Evolutionary conservation across 768 basidiomycete species (phyloP), one percentile per base, ranked within the genome.

Genomic region (Chiua virens): DNA sequence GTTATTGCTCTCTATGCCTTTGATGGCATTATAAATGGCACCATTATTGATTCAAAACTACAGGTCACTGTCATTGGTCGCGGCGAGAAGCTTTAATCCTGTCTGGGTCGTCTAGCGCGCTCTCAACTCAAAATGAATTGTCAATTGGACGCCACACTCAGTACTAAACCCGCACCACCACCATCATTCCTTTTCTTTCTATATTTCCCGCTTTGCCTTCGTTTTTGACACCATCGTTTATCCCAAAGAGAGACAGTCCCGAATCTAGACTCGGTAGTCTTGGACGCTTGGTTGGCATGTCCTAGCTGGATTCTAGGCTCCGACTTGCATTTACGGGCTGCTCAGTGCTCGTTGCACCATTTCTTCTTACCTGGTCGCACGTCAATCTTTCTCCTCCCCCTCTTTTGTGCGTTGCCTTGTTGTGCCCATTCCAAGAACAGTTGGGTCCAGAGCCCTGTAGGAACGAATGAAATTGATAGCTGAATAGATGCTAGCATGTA

Each of bases 31-130:
- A 50, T 54, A 34, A n/a, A 34, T 38, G 40, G 38, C 36, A 35
- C 37, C 27, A 45, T 50, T 48, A 45, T 36, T 53, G 48, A 55
- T 38, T 14, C 6, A 17, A 11, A 17, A 30, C 49, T 17, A 48
- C 30, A 83, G 81, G 82, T 83, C 45, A 78, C 75, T 36, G 77
- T 78, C 45, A 86, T 85, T 49, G 83, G 83, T 45, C 81, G 82
- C 20, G 80, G 79, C 46, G 73, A 76, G 56, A 63, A 68, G 47
- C 21, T 74, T 32, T 78, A 68, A 56, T 37, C 37, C 23, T 25
- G 27, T 9, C 25, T 35, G 17, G 23, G n/a, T 28, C 46, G 30
- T 15, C 36, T 42, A 27, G 21, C 8, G 28, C 18, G 23, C 38
- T 18, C 36, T 21, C 34, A 47, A 41, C 28, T 21, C 20, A 35